phyloP scores from a whole-genome alignment of 73 alveolate genomes.

The Tetrahymena elliotti region DNA sequence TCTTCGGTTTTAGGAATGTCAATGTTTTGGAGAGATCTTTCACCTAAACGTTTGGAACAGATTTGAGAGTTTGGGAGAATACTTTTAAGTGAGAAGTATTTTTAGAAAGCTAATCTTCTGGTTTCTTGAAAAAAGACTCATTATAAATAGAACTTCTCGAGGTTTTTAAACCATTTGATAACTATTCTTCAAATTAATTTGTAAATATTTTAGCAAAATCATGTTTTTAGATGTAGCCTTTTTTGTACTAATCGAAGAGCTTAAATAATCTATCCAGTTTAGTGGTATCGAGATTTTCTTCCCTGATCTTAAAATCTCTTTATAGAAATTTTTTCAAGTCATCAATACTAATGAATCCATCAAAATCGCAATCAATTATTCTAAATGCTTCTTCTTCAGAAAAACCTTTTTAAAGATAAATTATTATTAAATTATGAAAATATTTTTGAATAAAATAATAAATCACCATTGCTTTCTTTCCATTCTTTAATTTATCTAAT shows the following conservation, averaged over 20 bases:
- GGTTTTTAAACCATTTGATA: not conserved
- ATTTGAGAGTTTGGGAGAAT: not conserved
- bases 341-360: conserved; percentile 41
- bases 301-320: conserved; percentile 28
- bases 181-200: conserved; percentile 12
- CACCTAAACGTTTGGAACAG: not conserved
- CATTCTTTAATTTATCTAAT: conserved; percentile 40
- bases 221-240: conserved; percentile 36
- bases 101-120: not conserved
- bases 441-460: not conserved
- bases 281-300: conserved; percentile 22
- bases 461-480: conserved; percentile 17
- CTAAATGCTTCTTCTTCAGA: conserved; percentile 51
- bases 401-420: not conserved
- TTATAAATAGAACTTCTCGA: not conserved
- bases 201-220: conserved; percentile 48
- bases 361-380: conserved; percentile 57
- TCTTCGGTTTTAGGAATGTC: not conserved
- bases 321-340: conserved; percentile 44
- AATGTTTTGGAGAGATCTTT: not conserved
- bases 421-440: not conserved
- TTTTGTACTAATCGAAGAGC: conserved; percentile 49
- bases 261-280: conserved; percentile 58
- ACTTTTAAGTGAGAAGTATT: not conserved
- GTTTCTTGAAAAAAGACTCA: conserved; percentile 7